phyloP scores from a whole-genome alignment of 177 flowering plant species.

The Tripterygium wilfordii region DNA sequence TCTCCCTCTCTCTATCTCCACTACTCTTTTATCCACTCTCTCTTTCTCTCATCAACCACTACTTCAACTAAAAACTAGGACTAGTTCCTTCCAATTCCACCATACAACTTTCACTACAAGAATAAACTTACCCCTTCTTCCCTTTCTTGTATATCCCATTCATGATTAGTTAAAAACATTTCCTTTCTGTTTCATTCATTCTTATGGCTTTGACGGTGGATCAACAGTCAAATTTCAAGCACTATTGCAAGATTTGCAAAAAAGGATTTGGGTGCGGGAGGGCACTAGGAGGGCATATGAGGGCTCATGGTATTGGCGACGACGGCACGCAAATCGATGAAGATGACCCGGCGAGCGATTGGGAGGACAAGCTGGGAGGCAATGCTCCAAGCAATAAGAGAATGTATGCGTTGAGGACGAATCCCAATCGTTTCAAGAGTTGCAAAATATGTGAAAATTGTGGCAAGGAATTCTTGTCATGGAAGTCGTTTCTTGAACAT shows the following conservation, averaged over 20 bases:
- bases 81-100: conserved; percentile 25
- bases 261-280: conserved; percentile 92
- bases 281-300: conserved; percentile 97
- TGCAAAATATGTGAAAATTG: conserved; percentile 73
- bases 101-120: conserved; percentile 47
- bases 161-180: neutral
- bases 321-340: conserved; percentile 48
- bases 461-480: conserved; percentile 81
- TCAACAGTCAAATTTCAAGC: conserved; percentile 54
- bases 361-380: conserved; percentile 55
- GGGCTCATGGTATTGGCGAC: conserved; percentile 92
- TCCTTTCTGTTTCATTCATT: neutral
- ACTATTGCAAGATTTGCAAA: conserved; percentile 80
- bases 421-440: conserved; percentile 69
- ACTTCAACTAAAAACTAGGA: conserved; percentile 64
- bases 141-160: neutral
- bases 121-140: conserved; percentile 17
- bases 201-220: conserved; percentile 55
- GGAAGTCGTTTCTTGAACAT: conserved; percentile 93
- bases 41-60: conserved; percentile 34
- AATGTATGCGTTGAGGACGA: conserved; percentile 74
- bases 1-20: too few relatives aligned
- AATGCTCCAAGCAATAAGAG: conserved; percentile 37
- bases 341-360: conserved; percentile 48
- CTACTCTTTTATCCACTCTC: conserved; percentile 5